Evolutionary conservation across 768 basidiomycete genomes (phyloP).

Genomic region (Podaxis sp.): DNA sequence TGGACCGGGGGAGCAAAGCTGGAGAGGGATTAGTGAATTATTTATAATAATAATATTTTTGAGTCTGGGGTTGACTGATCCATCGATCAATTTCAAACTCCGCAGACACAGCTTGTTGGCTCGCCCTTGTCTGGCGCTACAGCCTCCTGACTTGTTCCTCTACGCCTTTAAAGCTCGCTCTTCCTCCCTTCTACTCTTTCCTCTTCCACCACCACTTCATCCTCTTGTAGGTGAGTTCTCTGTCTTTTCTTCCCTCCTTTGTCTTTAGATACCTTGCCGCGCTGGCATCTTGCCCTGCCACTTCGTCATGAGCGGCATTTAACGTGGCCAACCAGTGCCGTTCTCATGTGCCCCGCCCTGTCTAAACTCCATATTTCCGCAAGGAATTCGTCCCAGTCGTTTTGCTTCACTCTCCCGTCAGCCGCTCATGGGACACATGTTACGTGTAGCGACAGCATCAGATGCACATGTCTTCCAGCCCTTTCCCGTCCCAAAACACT

Average conservation of each 20-base stretch:
- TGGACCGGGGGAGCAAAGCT: background rate
- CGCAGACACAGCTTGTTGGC: conserved; percentile 46
- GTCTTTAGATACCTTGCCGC: background rate
- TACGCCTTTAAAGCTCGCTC: conserved; percentile 25
- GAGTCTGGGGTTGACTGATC: conserved; percentile 18
- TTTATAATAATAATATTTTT: background rate
- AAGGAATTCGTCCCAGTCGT: conserved; percentile 9
- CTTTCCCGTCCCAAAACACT: conserved; percentile 24
- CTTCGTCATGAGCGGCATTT: background rate
- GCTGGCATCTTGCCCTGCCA: background rate
- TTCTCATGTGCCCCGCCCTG: conserved; percentile 17
- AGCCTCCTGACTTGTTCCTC: conserved; percentile 20
- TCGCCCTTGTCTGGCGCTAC: conserved; percentile 37
- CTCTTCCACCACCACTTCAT: conserved; percentile 11
- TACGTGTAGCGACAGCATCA: conserved; percentile 36
- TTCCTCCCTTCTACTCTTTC: conserved; percentile 18
- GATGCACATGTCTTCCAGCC: conserved; percentile 42
- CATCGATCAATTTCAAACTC: conserved; percentile 44
- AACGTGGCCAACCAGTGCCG: conserved; percentile 4
- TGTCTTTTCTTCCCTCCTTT: conserved; percentile 9
- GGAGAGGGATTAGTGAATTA: background rate
- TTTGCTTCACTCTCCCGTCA: conserved; percentile 20
- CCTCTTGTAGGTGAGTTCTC: conserved; percentile 18
- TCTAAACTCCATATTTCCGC: conserved; percentile 11
- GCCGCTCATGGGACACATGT: conserved; percentile 26